phyloP scores from a whole-genome alignment of 208 protist species.

The Leishmania guyanensis region DNA sequence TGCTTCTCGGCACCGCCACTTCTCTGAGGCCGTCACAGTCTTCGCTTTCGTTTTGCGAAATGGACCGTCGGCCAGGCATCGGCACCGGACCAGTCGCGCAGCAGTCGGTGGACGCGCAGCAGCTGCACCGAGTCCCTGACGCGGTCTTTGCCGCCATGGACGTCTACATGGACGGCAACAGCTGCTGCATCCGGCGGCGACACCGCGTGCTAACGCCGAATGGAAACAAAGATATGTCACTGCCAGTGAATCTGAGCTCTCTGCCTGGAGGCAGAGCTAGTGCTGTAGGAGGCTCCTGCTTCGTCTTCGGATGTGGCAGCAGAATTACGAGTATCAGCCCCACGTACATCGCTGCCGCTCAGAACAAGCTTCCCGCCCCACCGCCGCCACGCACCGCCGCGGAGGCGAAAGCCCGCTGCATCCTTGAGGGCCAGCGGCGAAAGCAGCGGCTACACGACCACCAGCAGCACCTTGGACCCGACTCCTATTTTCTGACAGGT shows the following conservation, averaged over 20 bases:
- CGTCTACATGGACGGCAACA: conserved; percentile 80
- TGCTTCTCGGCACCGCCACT: not conserved
- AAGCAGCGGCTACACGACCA: not conserved
- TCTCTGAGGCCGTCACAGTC: not conserved
- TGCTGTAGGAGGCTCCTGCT: not conserved
- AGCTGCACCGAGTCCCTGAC: conserved; percentile 21
- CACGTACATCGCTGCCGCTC: not conserved
- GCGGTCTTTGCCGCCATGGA: conserved; percentile 53
- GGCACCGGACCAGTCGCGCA: conserved; percentile 15
- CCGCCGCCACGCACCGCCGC: conserved; percentile 18
- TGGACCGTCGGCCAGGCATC: conserved; percentile 25
- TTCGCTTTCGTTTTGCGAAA: conserved; percentile 17
- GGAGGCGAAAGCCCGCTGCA: conserved; percentile 30
- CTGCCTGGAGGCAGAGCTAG: not conserved
- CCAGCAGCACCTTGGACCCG: not conserved
- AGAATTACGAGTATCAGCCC: not conserved
- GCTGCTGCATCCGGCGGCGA: conserved; percentile 53
- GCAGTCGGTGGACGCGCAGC: conserved; percentile 24
- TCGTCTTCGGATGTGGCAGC: conserved; percentile 4
- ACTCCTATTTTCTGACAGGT: not conserved
- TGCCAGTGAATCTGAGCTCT: not conserved
- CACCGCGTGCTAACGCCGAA: conserved; percentile 7
- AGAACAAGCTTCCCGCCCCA: conserved; percentile 6
- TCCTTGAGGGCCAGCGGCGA: conserved; percentile 20
- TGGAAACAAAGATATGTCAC: not conserved